These are phyloP conservation scores for Tagetes erecta DNA, from an alignment of 129 eudicot species.

Conservation along the genomic window DNA sequence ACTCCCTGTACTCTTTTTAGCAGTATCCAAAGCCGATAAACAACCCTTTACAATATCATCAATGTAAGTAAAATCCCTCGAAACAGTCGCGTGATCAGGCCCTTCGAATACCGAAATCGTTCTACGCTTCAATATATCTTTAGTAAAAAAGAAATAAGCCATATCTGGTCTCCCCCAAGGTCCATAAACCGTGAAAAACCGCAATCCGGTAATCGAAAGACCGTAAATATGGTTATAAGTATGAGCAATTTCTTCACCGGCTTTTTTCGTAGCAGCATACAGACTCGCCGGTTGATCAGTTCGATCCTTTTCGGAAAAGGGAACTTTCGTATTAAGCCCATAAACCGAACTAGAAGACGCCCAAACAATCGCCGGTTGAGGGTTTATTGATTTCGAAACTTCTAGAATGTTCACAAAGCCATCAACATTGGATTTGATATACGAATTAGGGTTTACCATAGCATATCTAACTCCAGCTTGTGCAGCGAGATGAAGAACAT, in stretches of 20 bases:
- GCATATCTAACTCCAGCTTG: slow-evolving; percentile 77
- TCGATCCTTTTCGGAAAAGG: slow-evolving; percentile 62
- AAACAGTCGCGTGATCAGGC: slow-evolving; percentile 55
- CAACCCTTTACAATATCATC: slow-evolving; percentile 76
- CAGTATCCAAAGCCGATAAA: slow-evolving; percentile 56
- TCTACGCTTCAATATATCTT: slow-evolving; percentile 55
- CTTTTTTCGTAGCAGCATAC: slow-evolving; percentile 70
- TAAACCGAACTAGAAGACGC: slow-evolving; percentile 75
- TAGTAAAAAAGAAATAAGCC: slow-evolving; percentile 72
- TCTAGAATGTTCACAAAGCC: slow-evolving; percentile 63
- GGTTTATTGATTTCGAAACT: slow-evolving; percentile 47
- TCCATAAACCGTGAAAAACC: slow-evolving; percentile 69
- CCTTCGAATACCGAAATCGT: slow-evolving; percentile 52
- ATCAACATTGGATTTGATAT: slow-evolving; percentile 47
- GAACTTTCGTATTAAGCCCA: slow-evolving; percentile 64
- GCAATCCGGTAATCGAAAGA: slow-evolving; percentile 57
- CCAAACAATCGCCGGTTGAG: slow-evolving; percentile 65
- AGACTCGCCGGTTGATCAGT: slow-evolving; percentile 68
- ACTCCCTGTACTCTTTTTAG: slow-evolving; percentile 61
- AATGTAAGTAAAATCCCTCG: slow-evolving; percentile 65
- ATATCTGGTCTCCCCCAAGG: slow-evolving; percentile 84
- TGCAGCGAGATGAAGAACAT: slow-evolving; percentile 66
- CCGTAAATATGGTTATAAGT: slow-evolving; percentile 66
- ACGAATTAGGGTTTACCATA: slow-evolving; percentile 61
- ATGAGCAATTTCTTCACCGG: slow-evolving; percentile 75